These are phyloP conservation scores for Scutellaria galericulata DNA, from an alignment of 257 asterid genomes.

Conservation along the genomic window DNA sequence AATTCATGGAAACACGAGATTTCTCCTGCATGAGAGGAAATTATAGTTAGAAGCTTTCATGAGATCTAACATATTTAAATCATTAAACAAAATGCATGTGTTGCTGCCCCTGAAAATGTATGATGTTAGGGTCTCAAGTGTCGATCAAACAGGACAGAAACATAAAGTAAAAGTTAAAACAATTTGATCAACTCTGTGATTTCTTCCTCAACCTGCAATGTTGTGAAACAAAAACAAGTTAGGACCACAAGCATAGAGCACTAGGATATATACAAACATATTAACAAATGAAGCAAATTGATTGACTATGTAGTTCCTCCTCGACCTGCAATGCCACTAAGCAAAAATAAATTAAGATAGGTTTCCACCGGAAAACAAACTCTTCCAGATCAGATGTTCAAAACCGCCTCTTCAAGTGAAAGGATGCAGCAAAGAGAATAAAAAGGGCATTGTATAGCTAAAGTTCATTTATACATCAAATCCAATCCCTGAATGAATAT, in stretches of 20 bases:
- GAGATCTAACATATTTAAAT: constrained; percentile 19
- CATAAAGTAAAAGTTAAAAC: constrained; percentile 20
- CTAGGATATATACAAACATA: background rate
- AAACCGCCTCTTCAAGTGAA: constrained; percentile 17
- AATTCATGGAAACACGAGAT: background rate
- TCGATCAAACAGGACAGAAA: constrained; percentile 21
- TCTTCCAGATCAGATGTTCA: constrained; percentile 22
- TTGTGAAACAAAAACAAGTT: constrained; percentile 15
- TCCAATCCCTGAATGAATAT: background rate
- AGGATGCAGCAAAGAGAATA: constrained; percentile 5
- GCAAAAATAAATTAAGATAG: constrained; percentile 14
- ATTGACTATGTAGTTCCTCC: constrained; percentile 30
- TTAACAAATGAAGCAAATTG: constrained; percentile 20
- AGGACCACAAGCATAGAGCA: background rate
- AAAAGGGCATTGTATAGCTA: background rate
- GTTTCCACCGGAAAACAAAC: constrained; percentile 33
- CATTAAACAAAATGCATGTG: constrained; percentile 31
- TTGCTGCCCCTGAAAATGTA: constrained; percentile 60
- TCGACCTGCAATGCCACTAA: constrained; percentile 42
- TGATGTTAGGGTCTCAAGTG: constrained; percentile 37
- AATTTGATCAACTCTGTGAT: constrained; percentile 8
- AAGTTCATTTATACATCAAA: constrained; percentile 4
- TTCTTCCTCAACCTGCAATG: constrained; percentile 40
- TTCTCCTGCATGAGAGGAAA: constrained; percentile 35
- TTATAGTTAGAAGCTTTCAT: constrained; percentile 33